These are phyloP conservation scores for Aureobasidium sp. DNA, from an alignment of 2,329 filamentous ascomycete species.

Conservation along the genomic window DNA sequence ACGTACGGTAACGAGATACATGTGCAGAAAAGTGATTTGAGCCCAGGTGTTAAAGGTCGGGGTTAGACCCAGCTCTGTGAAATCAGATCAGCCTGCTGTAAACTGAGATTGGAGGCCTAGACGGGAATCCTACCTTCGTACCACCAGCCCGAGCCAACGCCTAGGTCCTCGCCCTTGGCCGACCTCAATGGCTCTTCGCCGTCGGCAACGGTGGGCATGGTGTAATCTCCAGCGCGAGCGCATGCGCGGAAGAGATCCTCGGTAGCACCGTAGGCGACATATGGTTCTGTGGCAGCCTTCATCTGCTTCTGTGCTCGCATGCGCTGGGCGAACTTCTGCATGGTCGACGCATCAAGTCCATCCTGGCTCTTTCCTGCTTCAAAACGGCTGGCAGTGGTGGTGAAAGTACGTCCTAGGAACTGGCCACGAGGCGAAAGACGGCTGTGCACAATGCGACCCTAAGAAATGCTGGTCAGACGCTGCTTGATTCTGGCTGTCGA, in stretches of 20 bases:
- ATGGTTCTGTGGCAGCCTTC: slow-evolving; percentile 50
- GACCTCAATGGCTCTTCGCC: slow-evolving; percentile 61
- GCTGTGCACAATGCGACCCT: neutral
- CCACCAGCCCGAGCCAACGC: slow-evolving; percentile 68
- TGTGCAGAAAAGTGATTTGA: slow-evolving; percentile 90
- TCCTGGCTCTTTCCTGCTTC: neutral
- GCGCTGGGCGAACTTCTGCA: slow-evolving; percentile 15
- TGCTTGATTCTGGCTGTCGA: slow-evolving; percentile 7
- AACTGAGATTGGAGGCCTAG: neutral
- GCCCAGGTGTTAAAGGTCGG: slow-evolving; percentile 95
- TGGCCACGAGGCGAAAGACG: neutral
- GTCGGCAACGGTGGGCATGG: slow-evolving; percentile 54
- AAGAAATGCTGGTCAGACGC: neutral
- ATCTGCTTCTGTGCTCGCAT: slow-evolving; percentile 16
- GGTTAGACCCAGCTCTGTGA: slow-evolving; percentile 63
- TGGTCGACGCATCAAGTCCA: slow-evolving; percentile 7
- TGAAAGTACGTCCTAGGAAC: neutral
- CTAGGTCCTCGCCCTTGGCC: slow-evolving; percentile 73
- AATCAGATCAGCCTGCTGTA: neutral
- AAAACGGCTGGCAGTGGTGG: neutral
- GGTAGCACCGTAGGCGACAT: slow-evolving; percentile 71
- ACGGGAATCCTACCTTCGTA: slow-evolving; percentile 53
- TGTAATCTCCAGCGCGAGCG: slow-evolving; percentile 65
- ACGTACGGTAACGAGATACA: slow-evolving; percentile 82
- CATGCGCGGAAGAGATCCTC: slow-evolving; percentile 72